Evolutionary conservation across 2,329 filamentous ascomycete species (phyloP), one percentile per base, ranked within the genome.

Genomic region (Colletotrichum tofieldiae): DNA sequence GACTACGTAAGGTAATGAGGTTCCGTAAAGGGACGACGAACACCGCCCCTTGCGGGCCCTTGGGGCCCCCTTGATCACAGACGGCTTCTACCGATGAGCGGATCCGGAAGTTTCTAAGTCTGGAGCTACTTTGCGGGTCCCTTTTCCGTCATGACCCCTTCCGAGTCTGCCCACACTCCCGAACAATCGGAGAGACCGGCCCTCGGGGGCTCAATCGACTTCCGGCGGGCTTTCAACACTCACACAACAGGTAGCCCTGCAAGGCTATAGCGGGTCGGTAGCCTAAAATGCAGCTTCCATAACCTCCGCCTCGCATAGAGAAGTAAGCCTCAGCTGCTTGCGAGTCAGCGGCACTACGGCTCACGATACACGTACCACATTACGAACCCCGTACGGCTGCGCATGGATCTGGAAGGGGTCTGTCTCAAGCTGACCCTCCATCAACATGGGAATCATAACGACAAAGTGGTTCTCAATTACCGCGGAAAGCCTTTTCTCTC

Each of bases 1-100:
- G 54, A 35, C 43, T 58, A 23, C 69, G 64, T 54, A 68, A 68
- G 69, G 32, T 18, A 20, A 60, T 20, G 67, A 55, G 54, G 67
- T 61, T 65, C n/a, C 54, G 61, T 43, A 55, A 55, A 9, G 16
- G 35, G 54, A 54, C 56, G 52, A 65, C 60, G 60, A 52, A 52
- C 16, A 58, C 54, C 37, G 16, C 39, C 11, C 39, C 39, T 16
- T 41, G 39, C 39, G 39, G 11, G 39, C 35, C 20, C 41, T 43
- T 32, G 43, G 12, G 39, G 8, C 43, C 43, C 41, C 20, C 7
- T 12, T 16, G 18, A 45, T 52, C 59, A 65, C 41, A 56, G 60
- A 70, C 37, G n/a, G 51, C 29, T 3, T n/a, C 26, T n/a, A 23
- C 60, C 45, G 45, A 23, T 11, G n/a, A 65, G 39, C 45, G 62